Conservation (phyloP, 225 moss, liverwort and hornwort species). For the Bryoerythrophyllum caledonicum region DNA sequence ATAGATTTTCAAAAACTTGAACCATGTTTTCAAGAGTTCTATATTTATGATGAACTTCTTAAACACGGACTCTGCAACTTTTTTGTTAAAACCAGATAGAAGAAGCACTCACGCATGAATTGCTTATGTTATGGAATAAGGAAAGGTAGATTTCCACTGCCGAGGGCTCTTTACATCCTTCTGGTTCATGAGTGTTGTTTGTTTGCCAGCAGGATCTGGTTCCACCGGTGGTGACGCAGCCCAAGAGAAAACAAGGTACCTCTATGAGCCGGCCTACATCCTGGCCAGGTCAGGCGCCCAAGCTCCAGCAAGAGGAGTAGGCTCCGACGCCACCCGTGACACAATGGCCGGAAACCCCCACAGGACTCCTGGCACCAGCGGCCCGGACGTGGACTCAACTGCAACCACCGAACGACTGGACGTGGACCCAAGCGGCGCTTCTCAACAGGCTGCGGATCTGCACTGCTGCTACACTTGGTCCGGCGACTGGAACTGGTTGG, state of each 20-base stretch:
- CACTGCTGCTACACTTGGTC: conserved; percentile 98
- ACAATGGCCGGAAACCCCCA: conserved; percentile 57
- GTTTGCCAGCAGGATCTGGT: conserved; percentile 44
- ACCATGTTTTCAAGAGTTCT: no score
- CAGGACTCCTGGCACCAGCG: conserved; percentile 34
- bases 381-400: conserved; percentile 59
- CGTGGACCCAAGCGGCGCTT: conserved; percentile 48
- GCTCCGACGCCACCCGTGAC: conserved; percentile 62
- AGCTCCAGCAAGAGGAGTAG: conserved; percentile 45
- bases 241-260: conserved; percentile 63
- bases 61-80: not conserved
- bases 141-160: not conserved
- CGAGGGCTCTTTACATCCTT: not conserved
- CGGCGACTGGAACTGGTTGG: conserved; percentile 93
- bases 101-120: not conserved
- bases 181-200: conserved; percentile 9
- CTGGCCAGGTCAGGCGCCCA: conserved; percentile 75
- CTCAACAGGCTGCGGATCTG: conserved; percentile 69
- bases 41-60: not conserved
- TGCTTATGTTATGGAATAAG: conserved; percentile 5
- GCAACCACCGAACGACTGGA: conserved; percentile 58
- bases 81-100: not conserved
- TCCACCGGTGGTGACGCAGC: conserved; percentile 43
- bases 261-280: conserved; percentile 93
- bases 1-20: no score